phyloP scores from a whole-genome alignment of 2,329 filamentous ascomycete species.

The Fusarium phyllophilum region DNA sequence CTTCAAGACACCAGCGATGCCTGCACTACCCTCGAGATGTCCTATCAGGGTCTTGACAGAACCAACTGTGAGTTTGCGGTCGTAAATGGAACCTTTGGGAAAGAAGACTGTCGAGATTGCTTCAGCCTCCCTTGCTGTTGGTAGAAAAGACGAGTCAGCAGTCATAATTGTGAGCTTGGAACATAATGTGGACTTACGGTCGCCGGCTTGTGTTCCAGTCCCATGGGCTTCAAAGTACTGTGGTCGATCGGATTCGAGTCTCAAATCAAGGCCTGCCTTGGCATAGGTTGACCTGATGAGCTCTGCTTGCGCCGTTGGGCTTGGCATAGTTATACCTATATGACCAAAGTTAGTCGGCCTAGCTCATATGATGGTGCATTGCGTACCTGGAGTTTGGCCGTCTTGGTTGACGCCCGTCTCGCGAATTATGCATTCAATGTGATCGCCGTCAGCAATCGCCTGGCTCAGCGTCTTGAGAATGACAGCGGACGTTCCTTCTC shows the following conservation, averaged over 20 bases:
- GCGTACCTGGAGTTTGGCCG: background rate
- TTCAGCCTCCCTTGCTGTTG: background rate
- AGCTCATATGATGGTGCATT: background rate
- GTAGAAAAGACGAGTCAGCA: background rate
- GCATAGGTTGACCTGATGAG: background rate
- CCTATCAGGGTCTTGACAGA: conserved; percentile 14
- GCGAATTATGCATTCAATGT: conserved; percentile 1
- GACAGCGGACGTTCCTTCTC: conserved; percentile 5
- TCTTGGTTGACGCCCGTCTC: background rate
- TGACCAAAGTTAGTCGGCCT: background rate
- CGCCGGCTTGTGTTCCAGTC: conserved; percentile 14
- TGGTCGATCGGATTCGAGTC: background rate
- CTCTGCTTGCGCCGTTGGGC: background rate
- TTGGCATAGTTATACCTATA: background rate
- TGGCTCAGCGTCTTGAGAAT: conserved; percentile 9
- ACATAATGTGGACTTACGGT: background rate
- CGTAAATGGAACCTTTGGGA: background rate
- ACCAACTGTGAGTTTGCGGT: background rate
- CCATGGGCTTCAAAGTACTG: conserved; percentile 17
- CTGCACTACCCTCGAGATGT: conserved; percentile 4
- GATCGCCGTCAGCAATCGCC: background rate
- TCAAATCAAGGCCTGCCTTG: background rate
- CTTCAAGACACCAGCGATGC: background rate
- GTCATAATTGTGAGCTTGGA: too few relatives aligned
- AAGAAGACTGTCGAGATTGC: background rate